phyloP scores from a whole-genome alignment of 2,329 filamentous ascomycete species.

The Simplicillium sp. region DNA sequence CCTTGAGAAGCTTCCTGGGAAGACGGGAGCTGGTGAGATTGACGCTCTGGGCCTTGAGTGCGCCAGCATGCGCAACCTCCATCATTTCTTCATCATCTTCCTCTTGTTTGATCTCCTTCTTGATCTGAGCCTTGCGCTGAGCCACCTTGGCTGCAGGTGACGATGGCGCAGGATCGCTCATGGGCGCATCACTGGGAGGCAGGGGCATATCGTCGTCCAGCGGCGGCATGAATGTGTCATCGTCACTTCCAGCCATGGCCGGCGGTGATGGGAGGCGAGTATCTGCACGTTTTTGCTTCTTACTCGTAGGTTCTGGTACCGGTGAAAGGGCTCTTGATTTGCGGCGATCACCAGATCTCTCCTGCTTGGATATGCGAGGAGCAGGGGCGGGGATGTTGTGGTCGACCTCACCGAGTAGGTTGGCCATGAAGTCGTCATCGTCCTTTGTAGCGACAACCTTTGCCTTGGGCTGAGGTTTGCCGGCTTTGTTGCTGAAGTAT shows the following conservation, averaged over 20 bases:
- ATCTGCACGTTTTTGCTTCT: conserved; percentile 47
- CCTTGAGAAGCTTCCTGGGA: conserved; percentile 64
- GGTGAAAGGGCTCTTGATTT: conserved; percentile 77
- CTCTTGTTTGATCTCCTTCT: conserved; percentile 51
- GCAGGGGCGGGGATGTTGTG: conserved; percentile 52
- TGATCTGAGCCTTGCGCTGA: conserved; percentile 54
- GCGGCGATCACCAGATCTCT: conserved; percentile 67
- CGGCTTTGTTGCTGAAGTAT: conserved; percentile 77
- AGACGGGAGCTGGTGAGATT: conserved; percentile 73
- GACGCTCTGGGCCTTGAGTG: conserved; percentile 59
- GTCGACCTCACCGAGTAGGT: conserved; percentile 81
- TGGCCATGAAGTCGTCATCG: conserved; percentile 79
- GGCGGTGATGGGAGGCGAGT: conserved; percentile 36
- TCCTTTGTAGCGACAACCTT: conserved; percentile 75
- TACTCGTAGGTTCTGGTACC: conserved; percentile 43
- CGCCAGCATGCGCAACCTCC: conserved; percentile 72
- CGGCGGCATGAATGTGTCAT: conserved; percentile 45
- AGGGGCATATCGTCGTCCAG: conserved; percentile 50
- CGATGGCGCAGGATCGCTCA: conserved; percentile 79
- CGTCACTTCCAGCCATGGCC: conserved; percentile 33
- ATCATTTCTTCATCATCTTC: conserved; percentile 77
- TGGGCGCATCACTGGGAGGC: conserved; percentile 44
- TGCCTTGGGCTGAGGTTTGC: conserved; percentile 59
- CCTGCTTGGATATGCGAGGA: conserved; percentile 47
- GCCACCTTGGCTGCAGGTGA: conserved; percentile 76